Percentiles rank a stretch among this genome's conserved stretches.
These are phyloP conservation scores for Phialophora expanda DNA, from an alignment of 2,329 filamentous ascomycete genomes.

Conservation along the genomic window DNA sequence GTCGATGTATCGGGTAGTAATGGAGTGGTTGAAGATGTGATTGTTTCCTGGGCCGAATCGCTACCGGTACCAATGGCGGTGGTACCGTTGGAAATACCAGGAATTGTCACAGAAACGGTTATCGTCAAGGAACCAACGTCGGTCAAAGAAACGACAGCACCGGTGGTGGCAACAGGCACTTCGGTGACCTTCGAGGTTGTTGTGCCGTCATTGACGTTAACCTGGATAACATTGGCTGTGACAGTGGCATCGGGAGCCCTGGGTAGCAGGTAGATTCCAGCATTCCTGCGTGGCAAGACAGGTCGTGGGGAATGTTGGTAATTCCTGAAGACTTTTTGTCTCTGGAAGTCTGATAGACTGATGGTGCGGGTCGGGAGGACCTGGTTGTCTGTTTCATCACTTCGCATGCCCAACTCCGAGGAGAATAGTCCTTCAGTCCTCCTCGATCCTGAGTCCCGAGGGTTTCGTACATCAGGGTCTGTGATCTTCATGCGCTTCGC, in stretches of 20 bases:
- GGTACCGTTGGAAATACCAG: slow-evolving; percentile 20
- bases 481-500: slow-evolving; percentile 37
- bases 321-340: slow-evolving; percentile 28
- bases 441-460: slow-evolving; percentile 33
- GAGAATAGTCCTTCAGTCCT: slow-evolving; percentile 36
- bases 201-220: slow-evolving; percentile 38
- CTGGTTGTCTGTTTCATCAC: slow-evolving; percentile 25
- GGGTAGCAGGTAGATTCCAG: slow-evolving; percentile 31
- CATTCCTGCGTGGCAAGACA: slow-evolving; percentile 27
- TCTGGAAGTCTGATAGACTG: slow-evolving; percentile 34
- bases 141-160: slow-evolving; percentile 32
- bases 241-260: slow-evolving; percentile 37
- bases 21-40: slow-evolving; percentile 22
- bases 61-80: slow-evolving; percentile 13
- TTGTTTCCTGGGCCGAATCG: slow-evolving; percentile 25
- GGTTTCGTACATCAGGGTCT: slow-evolving; percentile 35
- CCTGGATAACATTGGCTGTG: slow-evolving; percentile 34
- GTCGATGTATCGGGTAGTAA: slow-evolving; percentile 10
- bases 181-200: slow-evolving; percentile 32
- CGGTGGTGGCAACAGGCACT: slow-evolving; percentile 31
- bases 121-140: slow-evolving; percentile 28
- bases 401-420: slow-evolving; percentile 34
- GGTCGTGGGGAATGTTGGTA: slow-evolving; percentile 25
- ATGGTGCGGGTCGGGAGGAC: slow-evolving; percentile 31
- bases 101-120: slow-evolving; percentile 28